Conservation (phyloP, 1,284 basidiomycete species). For the Puccinia triticina region DNA sequence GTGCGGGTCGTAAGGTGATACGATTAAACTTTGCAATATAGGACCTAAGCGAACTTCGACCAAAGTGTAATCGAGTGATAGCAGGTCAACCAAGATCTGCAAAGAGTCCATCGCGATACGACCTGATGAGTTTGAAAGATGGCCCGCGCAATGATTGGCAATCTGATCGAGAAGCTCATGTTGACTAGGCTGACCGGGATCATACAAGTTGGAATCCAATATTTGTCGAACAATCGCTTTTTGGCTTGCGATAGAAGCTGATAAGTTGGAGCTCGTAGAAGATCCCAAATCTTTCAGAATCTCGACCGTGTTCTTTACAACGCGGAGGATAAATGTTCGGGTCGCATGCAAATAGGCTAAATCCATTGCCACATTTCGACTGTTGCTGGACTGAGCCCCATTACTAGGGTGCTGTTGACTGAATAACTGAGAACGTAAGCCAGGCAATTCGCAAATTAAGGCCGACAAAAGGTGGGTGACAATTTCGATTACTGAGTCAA, state of each 20-base stretch:
- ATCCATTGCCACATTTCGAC: constrained; percentile 3
- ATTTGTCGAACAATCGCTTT: neutral
- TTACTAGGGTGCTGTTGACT: neutral
- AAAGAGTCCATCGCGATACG: neutral
- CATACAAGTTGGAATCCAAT: constrained; percentile 16
- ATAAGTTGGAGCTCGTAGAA: neutral
- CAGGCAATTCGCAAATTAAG: constrained; percentile 6
- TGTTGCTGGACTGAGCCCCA: constrained; percentile 5
- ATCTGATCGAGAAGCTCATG: constrained; percentile 34
- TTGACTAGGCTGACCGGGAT: constrained; percentile 16
- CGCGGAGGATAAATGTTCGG: constrained; percentile 33
- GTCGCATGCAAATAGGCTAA: constrained; percentile 25
- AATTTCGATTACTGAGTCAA: neutral
- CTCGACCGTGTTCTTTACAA: neutral
- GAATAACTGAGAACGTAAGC: constrained; percentile 26
- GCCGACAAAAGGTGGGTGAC: neutral
- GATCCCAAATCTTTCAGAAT: constrained; percentile 26
- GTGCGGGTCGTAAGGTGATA: neutral
- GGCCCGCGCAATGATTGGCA: neutral
- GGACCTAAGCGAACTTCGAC: constrained; percentile 19
- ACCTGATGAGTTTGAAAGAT: constrained; percentile 21
- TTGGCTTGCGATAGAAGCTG: neutral
- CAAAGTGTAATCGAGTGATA: constrained; percentile 34
- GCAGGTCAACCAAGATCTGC: constrained; percentile 15
- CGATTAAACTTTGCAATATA: constrained; percentile 14